Conservation (phyloP, 2,329 filamentous ascomycete species). For the Cercospora berteroae region DNA sequence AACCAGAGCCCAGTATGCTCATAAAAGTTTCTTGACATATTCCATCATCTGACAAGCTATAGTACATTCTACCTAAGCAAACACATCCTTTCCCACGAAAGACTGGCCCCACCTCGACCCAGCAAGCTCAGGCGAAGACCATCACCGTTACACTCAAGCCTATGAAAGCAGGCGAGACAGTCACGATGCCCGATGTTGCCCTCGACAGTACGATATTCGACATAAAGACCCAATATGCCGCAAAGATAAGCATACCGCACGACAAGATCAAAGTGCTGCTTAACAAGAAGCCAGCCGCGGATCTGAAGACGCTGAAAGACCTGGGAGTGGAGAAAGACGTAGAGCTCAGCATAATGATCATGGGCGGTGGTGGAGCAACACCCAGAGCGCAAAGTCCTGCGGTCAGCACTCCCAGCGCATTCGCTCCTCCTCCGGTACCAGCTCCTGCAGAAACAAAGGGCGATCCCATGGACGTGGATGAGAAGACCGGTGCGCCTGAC, state of each 20-base stretch:
- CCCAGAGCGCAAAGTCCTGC: constrained; percentile 42
- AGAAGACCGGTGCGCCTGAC: constrained; percentile 30
- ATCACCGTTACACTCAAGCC: constrained; percentile 67
- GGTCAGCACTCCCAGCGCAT: constrained; percentile 30
- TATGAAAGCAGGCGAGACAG: constrained; percentile 67
- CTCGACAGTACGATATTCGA: constrained; percentile 73
- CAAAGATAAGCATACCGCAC: constrained; percentile 61
- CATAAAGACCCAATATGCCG: constrained; percentile 68
- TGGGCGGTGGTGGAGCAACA: constrained; percentile 55
- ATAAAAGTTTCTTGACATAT: background rate
- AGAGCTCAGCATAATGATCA: constrained; percentile 85
- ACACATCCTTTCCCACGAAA: constrained; percentile 53
- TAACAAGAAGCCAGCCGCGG: constrained; percentile 76
- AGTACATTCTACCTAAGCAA: constrained; percentile 72
- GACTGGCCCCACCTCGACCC: constrained; percentile 43
- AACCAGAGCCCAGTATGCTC: constrained; percentile 69
- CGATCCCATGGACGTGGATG: constrained; percentile 37
- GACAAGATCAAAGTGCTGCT: constrained; percentile 82
- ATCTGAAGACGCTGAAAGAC: constrained; percentile 37
- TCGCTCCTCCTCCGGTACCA: constrained; percentile 34
- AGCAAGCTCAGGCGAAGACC: constrained; percentile 40
- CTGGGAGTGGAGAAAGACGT: constrained; percentile 53
- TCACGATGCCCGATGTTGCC: constrained; percentile 62
- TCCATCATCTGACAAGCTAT: background rate
- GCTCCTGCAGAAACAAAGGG: constrained; percentile 29